Evolutionary conservation across 441 rosid species (phyloP).

Genomic region (Breynia disticha): DNA sequence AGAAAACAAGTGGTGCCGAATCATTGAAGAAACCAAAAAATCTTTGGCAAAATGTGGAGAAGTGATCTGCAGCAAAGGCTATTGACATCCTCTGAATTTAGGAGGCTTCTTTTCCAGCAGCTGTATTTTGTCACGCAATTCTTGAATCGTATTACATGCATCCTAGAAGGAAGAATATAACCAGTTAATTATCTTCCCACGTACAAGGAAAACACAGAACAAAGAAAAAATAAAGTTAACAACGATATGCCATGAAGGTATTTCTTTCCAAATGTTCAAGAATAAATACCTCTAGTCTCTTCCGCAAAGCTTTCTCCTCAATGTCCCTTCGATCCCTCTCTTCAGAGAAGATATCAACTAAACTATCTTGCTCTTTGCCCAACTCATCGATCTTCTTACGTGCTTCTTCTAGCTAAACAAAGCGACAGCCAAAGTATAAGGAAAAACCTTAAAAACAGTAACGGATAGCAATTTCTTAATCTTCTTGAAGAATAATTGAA

Average conservation of each 20-base stretch:
- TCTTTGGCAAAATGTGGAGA: neutral
- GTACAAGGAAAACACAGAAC: neutral
- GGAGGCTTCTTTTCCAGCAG: conserved; percentile 36
- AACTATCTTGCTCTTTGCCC: conserved; percentile 58
- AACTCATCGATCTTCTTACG: conserved; percentile 38
- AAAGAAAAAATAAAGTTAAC: no score
- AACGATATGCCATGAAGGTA: neutral
- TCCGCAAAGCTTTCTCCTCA: conserved; percentile 58
- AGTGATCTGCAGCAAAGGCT: neutral
- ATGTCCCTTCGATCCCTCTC: conserved; percentile 59
- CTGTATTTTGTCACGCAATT: conserved; percentile 40
- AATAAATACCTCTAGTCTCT: conserved; percentile 41
- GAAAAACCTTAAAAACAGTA: neutral
- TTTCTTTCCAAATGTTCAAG: neutral
- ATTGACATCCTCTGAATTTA: neutral
- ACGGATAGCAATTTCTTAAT: neutral
- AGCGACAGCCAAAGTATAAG: neutral
- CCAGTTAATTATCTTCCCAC: neutral
- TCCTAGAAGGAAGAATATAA: conserved; percentile 26
- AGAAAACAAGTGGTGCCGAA: no score
- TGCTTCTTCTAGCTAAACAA: conserved; percentile 38
- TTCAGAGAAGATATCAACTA: conserved; percentile 58
- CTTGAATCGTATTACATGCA: conserved; percentile 42
- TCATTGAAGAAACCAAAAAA: neutral
- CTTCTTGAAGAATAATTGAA: conserved; percentile 3